These are phyloP conservation scores for Phytophthora constricta DNA, from an alignment of 352 stramenopile species.

Conservation along the genomic window DNA sequence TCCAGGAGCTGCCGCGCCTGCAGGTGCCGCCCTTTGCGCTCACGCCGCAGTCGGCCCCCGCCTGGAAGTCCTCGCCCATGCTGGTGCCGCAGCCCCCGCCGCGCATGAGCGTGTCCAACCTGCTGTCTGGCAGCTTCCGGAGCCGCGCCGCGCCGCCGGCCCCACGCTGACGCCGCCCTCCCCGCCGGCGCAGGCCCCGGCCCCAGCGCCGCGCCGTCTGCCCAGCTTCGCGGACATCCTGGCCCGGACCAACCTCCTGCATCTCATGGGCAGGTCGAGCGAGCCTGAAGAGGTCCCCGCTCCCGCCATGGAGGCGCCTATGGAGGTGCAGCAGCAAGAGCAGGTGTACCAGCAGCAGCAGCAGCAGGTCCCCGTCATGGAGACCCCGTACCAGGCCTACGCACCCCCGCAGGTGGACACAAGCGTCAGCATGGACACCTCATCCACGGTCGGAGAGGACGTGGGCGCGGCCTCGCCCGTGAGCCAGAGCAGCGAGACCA, in stretches of 20 bases:
- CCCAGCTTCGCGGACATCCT: constrained; percentile 74
- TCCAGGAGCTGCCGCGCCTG: constrained; percentile 73
- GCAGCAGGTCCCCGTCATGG: constrained; percentile 16
- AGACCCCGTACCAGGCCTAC: constrained; percentile 26
- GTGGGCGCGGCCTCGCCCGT: constrained; percentile 52
- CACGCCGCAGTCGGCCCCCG: constrained; percentile 54
- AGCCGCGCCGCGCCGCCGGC: constrained; percentile 26
- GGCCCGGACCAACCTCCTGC: constrained; percentile 67
- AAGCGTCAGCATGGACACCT: constrained; percentile 38
- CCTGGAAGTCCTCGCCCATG: constrained; percentile 53
- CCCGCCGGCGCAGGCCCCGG: constrained; percentile 21
- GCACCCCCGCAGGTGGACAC: constrained; percentile 35
- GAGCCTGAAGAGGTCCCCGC: constrained; percentile 26
- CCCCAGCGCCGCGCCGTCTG: constrained; percentile 43
- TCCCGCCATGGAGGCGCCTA: constrained; percentile 29
- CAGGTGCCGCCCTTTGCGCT: constrained; percentile 68
- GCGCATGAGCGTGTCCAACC: constrained; percentile 61
- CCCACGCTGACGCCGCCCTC: constrained; percentile 26
- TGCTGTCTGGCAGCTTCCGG: constrained; percentile 52
- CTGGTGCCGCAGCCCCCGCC: constrained; percentile 38
- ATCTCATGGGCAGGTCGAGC: constrained; percentile 58
- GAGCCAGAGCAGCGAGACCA: constrained; percentile 66
- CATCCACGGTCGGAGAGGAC: constrained; percentile 29
- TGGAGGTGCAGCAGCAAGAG: constrained; percentile 20
- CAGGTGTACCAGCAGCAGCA: constrained; percentile 10